Percentiles rank a stretch among this genome's conserved stretches.
These are phyloP conservation scores for Diaporthe capsici DNA, from an alignment of 2,329 filamentous ascomycete species.

Conservation along the genomic window DNA sequence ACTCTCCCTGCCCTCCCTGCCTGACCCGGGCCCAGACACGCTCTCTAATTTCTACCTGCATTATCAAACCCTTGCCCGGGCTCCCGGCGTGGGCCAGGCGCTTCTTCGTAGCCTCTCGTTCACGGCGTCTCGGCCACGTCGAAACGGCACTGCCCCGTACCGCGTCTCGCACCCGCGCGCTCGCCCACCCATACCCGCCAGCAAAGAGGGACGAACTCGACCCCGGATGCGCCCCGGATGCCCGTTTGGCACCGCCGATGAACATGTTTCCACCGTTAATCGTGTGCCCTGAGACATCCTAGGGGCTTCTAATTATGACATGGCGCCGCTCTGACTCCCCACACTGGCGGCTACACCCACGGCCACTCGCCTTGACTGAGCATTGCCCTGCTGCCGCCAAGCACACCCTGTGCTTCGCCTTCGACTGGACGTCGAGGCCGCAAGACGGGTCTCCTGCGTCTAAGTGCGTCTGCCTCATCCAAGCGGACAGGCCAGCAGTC, in stretches of 20 bases:
- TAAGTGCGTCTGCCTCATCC: constrained; percentile 29
- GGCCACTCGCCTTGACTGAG: constrained; percentile 41
- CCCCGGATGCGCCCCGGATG: constrained; percentile 25
- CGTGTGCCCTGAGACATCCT: constrained; percentile 30
- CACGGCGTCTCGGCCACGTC: constrained; percentile 30
- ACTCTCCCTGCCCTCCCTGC: not conserved
- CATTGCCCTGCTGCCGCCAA: constrained; percentile 39
- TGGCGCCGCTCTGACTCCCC: constrained; percentile 21
- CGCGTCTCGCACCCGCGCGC: constrained; percentile 35
- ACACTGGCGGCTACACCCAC: constrained; percentile 37
- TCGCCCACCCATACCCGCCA: constrained; percentile 12
- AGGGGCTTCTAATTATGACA: constrained; percentile 32
- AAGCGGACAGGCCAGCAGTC: constrained; percentile 30
- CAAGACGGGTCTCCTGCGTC: constrained; percentile 28
- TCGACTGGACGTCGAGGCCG: constrained; percentile 33
- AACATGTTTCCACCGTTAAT: constrained; percentile 3
- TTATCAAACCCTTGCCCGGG: not conserved
- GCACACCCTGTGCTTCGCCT: constrained; percentile 3
- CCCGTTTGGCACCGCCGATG: constrained; percentile 1
- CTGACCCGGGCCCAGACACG: no score
- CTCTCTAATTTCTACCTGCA: constrained; percentile 1
- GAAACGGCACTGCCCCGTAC: constrained; percentile 45
- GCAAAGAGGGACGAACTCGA: constrained; percentile 3
- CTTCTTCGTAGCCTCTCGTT: constrained; percentile 43
- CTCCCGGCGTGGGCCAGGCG: constrained; percentile 24